Evolutionary conservation across 306 rosid genomes (phyloP).

Genomic region (Lupinus albus): DNA sequence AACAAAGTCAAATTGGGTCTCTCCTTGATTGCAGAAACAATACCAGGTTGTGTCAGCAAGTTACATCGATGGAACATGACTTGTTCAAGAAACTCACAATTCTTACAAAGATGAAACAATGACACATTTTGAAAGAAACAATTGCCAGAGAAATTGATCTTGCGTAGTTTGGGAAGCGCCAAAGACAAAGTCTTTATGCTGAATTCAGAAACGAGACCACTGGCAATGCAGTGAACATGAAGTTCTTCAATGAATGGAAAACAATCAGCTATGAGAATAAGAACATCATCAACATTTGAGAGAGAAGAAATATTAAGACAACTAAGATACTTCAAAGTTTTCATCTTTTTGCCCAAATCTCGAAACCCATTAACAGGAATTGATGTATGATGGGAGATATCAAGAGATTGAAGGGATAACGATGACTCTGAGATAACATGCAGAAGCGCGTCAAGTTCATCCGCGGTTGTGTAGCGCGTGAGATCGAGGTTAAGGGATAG

Average conservation of each 20-base stretch:
- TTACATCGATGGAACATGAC: conserved; percentile 37
- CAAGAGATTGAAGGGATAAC: conserved; percentile 46
- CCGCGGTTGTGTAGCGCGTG: conserved; percentile 23
- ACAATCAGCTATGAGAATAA: conserved; percentile 39
- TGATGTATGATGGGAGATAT: conserved; percentile 43
- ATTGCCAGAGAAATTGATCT: conserved; percentile 60
- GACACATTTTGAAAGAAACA: conserved; percentile 44
- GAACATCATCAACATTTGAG: conserved; percentile 28
- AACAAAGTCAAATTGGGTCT: conserved; percentile 52
- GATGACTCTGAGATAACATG: conserved; percentile 39
- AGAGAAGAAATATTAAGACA: conserved; percentile 43
- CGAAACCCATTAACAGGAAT: conserved; percentile 48
- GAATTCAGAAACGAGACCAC: conserved; percentile 40
- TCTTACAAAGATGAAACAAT: conserved; percentile 38
- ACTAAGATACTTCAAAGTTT: conserved; percentile 40
- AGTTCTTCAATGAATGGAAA: conserved; percentile 68
- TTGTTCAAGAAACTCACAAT: conserved; percentile 49
- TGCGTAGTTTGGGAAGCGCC: conserved; percentile 50
- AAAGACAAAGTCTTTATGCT: conserved; percentile 39
- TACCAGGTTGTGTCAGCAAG: conserved; percentile 44
- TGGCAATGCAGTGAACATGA: conserved; percentile 50
- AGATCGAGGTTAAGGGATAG: conserved; percentile 40
- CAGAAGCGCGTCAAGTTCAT: conserved; percentile 48
- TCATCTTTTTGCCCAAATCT: conserved; percentile 26
- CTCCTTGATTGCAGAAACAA: conserved; percentile 42